A percentile compares a stretch with the other conserved stretches of the same genome.
phyloP scores from a whole-genome alignment of 2,329 filamentous ascomycete genomes.

The Hirsutella rhossiliensis region DNA sequence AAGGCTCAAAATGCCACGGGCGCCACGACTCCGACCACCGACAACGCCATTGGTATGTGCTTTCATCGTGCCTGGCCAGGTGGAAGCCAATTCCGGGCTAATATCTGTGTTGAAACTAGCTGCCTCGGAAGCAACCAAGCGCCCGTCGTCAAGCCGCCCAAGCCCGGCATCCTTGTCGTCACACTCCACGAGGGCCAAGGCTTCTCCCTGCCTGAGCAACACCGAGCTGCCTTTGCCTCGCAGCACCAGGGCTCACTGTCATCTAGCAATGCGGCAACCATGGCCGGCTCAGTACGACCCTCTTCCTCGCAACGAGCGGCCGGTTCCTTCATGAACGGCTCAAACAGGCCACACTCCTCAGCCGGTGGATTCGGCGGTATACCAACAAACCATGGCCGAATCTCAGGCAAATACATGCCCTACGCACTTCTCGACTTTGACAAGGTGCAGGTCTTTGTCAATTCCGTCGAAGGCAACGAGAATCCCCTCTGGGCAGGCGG shows the following conservation, averaged over 20 bases:
- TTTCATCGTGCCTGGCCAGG: not conserved
- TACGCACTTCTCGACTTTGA: conserved; percentile 97
- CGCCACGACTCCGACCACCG: conserved; percentile 44
- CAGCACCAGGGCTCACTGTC: conserved; percentile 66
- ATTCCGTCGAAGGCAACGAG: conserved; percentile 87
- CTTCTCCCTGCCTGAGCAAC: conserved; percentile 84
- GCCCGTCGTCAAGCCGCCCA: conserved; percentile 54
- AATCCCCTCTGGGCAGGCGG: conserved; percentile 94
- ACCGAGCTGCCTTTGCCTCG: conserved; percentile 64
- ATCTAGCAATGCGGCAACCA: conserved; percentile 39
- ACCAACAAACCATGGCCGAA: conserved; percentile 88
- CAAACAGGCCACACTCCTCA: conserved; percentile 70
- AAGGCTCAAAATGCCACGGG: conserved; percentile 40
- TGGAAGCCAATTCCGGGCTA: not conserved
- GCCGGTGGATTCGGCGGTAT: conserved; percentile 71
- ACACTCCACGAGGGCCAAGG: conserved; percentile 89
- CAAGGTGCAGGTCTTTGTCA: conserved; percentile 97
- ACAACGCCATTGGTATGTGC: conserved; percentile 64
- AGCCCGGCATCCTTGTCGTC: conserved; percentile 91
- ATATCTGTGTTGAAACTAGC: conserved; percentile 36
- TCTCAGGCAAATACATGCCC: conserved; percentile 91
- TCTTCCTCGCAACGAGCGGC: conserved; percentile 41
- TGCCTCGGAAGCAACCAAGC: conserved; percentile 74
- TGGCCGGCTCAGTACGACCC: conserved; percentile 41
- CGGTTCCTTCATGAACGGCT: conserved; percentile 52